phyloP scores from a whole-genome alignment of 805 yeast genomes.

The Candida vaughaniae region DNA sequence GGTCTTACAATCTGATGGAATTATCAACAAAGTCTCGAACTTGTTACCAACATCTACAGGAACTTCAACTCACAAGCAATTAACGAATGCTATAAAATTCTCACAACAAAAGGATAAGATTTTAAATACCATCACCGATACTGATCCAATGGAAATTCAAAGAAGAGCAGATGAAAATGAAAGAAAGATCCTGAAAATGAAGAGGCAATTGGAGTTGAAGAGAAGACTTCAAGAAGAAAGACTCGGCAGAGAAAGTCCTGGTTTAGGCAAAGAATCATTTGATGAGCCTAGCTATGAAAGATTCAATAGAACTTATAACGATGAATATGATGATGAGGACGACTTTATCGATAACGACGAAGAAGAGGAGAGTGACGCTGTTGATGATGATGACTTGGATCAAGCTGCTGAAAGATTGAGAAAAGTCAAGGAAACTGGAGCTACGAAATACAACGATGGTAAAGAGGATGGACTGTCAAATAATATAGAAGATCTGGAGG shows the following conservation, averaged over 20 bases:
- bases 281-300: conserved; percentile 39
- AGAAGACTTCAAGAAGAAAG: conserved; percentile 60
- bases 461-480: conserved; percentile 11
- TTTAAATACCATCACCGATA: conserved; percentile 51
- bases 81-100: conserved; percentile 67
- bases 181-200: conserved; percentile 54
- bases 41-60: conserved; percentile 89
- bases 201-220: conserved; percentile 64
- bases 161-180: conserved; percentile 65
- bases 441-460: conserved; percentile 39
- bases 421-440: conserved; percentile 55
- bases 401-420: conserved; percentile 60
- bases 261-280: conserved; percentile 10
- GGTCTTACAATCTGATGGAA: conserved; percentile 66
- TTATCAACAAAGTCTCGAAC: conserved; percentile 62
- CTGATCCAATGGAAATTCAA: conserved; percentile 71
- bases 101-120: conserved; percentile 48
- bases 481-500: conserved; percentile 18
- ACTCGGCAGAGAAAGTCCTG: conserved; percentile 38
- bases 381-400: conserved; percentile 46
- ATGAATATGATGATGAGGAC: conserved; percentile 39
- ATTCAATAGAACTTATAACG: conserved; percentile 36
- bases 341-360: conserved; percentile 47
- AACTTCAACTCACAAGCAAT: conserved; percentile 75
- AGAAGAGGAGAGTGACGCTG: conserved; percentile 43